A percentile compares a stretch with the other conserved stretches of the same genome.
These are phyloP conservation scores for Triticum timopheevii DNA, from an alignment of 176 grass and related monocot genomes.

Conservation along the genomic window DNA sequence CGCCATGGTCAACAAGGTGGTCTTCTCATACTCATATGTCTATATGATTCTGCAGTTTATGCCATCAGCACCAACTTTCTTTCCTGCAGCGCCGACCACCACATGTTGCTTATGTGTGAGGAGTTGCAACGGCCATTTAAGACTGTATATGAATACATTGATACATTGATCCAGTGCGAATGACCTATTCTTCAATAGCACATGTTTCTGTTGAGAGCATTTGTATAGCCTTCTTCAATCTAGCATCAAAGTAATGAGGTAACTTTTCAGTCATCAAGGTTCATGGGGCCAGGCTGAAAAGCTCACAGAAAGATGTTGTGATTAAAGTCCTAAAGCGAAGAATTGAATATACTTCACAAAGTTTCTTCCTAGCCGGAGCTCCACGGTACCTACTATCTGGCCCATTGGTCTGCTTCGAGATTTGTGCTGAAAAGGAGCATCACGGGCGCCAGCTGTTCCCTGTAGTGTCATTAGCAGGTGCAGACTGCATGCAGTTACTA, in stretches of 20 bases:
- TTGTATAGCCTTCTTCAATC: background rate
- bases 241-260: background rate
- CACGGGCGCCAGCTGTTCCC: no score
- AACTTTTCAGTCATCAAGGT: slow-evolving; percentile 44
- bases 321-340: slow-evolving; percentile 92
- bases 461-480: no score
- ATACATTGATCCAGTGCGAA: slow-evolving; percentile 80
- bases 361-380: no score
- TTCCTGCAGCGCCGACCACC: slow-evolving; percentile 74
- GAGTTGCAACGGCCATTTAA: slow-evolving; percentile 86
- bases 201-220: no score
- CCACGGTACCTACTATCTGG: no score
- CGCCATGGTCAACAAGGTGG: background rate
- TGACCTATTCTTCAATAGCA: slow-evolving; percentile 46
- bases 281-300: slow-evolving; percentile 87
- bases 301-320: slow-evolving; percentile 89
- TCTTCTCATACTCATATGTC: slow-evolving; percentile 22
- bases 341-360: slow-evolving; percentile 21
- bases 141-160: slow-evolving; percentile 51
- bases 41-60: slow-evolving; percentile 64
- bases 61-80: slow-evolving; percentile 84
- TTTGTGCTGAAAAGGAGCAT: no score
- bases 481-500: no score
- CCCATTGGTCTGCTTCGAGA: no score
- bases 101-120: slow-evolving; percentile 55